Percentiles rank a stretch among this genome's conserved stretches.
These are phyloP conservation scores for Aphanomyces astaci DNA, from an alignment of 352 stramenopile species.

Conservation along the genomic window DNA sequence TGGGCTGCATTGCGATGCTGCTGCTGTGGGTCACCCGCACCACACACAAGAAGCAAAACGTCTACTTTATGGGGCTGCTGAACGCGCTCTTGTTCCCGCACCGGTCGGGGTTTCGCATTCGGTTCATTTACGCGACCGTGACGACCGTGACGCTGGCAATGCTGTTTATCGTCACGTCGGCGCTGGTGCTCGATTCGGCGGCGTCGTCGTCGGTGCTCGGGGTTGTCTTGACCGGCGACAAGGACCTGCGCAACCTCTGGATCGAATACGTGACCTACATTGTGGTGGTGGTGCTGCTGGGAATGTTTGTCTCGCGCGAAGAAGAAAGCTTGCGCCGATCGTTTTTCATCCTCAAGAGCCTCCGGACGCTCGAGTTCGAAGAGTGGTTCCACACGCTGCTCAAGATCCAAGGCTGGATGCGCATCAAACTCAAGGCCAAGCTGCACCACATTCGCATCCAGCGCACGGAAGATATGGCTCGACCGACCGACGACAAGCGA, in stretches of 20 bases:
- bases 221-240: conserved; percentile 14
- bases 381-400: conserved; percentile 69
- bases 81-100: conserved; percentile 78
- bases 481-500: conserved; percentile 25
- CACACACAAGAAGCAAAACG: conserved; percentile 44
- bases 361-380: conserved; percentile 71
- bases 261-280: conserved; percentile 65
- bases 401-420: conserved; percentile 71
- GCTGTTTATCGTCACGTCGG: conserved; percentile 46
- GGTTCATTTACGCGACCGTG: conserved; percentile 73
- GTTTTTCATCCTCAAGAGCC: conserved; percentile 78
- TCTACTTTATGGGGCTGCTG: conserved; percentile 79
- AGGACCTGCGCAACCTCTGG: conserved; percentile 34
- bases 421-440: conserved; percentile 34
- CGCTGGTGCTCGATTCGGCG: conserved; percentile 37
- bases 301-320: conserved; percentile 81
- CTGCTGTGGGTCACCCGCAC: conserved; percentile 37
- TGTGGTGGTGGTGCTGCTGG: conserved; percentile 55
- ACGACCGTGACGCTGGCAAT: conserved; percentile 54
- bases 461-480: conserved; percentile 6
- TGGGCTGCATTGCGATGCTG: conserved; percentile 63
- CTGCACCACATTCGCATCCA: conserved; percentile 52
- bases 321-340: conserved; percentile 64
- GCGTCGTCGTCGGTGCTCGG: conserved; percentile 10
- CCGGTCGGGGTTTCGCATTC: conserved; percentile 69